Evolutionary conservation across 2,329 filamentous ascomycete genomes (phyloP).

Genomic region (Diaporthe vaccinii): DNA sequence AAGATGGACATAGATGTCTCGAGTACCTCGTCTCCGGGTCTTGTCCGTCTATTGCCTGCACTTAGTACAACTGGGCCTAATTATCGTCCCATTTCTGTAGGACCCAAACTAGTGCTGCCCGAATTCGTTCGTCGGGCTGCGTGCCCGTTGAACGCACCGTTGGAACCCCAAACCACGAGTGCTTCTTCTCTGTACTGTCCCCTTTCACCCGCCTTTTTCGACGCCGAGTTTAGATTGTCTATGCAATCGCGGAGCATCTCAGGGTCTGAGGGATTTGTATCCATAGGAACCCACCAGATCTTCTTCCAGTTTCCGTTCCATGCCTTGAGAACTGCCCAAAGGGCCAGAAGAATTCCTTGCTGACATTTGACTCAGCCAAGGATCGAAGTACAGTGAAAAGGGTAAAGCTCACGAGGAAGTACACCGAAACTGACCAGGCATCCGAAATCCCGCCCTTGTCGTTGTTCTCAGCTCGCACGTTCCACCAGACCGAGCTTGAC

Average conservation of each 20-base stretch:
- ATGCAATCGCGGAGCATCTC: constrained; percentile 10
- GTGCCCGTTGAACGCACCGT: not conserved
- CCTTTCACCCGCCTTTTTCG: constrained; percentile 14
- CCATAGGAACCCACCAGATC: constrained; percentile 17
- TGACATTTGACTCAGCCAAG: not conserved
- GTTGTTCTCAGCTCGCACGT: not conserved
- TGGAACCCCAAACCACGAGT: not conserved
- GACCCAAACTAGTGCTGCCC: not conserved
- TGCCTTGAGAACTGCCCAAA: constrained; percentile 3
- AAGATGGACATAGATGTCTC: too few relatives aligned
- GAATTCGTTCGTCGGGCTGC: not conserved
- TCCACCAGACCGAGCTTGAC: constrained; percentile 38
- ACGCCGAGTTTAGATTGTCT: constrained; percentile 12
- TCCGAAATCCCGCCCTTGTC: not conserved
- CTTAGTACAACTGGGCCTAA: not conserved
- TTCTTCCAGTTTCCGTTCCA: constrained; percentile 31
- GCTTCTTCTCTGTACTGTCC: not conserved
- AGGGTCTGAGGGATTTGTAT: constrained; percentile 14
- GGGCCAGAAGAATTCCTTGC: not conserved
- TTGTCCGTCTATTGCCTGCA: not conserved
- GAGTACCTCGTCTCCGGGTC: not conserved
- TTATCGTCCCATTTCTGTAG: not conserved
- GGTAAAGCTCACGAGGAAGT: constrained; percentile 11
- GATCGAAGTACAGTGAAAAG: too few relatives aligned
- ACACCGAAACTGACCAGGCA: constrained; percentile 30